Evolutionary conservation across 2,329 filamentous ascomycete species (phyloP).

Genomic region (Tolypocladium album): DNA sequence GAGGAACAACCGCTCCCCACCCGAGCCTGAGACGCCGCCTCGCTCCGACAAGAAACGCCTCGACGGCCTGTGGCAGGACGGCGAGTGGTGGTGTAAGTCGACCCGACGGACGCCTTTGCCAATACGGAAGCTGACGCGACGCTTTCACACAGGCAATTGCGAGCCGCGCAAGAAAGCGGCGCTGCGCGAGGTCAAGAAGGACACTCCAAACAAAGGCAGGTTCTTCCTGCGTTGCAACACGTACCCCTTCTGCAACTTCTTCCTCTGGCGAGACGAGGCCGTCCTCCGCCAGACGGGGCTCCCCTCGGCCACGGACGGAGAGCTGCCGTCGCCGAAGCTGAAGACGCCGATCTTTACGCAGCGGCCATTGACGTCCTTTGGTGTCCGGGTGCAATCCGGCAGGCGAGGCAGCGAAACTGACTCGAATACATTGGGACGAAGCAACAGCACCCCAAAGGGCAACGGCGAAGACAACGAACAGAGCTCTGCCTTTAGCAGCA

Average conservation of each 20-base stretch:
- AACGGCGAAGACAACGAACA: not conserved
- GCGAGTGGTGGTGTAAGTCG: conserved; percentile 25
- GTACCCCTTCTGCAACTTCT: conserved; percentile 30
- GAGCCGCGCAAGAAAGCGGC: conserved; percentile 25
- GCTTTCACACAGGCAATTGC: conserved; percentile 26
- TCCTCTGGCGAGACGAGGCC: conserved; percentile 32
- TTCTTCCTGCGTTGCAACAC: conserved; percentile 30
- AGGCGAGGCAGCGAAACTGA: conserved; percentile 3
- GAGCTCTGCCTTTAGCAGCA: not conserved
- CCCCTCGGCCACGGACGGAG: conserved; percentile 1
- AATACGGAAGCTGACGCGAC: not conserved
- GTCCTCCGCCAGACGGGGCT: conserved; percentile 15
- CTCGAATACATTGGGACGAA: not conserved
- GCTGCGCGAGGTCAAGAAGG: conserved; percentile 25
- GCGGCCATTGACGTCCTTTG: conserved; percentile 16
- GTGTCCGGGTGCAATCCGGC: conserved; percentile 13
- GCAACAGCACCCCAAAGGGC: not conserved
- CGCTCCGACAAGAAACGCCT: conserved; percentile 18
- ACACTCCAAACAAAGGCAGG: conserved; percentile 26
- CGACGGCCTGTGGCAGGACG: conserved; percentile 21
- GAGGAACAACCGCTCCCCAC: not conserved
- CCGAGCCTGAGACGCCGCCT: conserved; percentile 10
- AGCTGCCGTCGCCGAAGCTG: conserved; percentile 5
- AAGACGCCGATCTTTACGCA: conserved; percentile 18
- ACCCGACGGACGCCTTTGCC: not conserved